Percentiles rank a stretch among this genome's conserved stretches.
phyloP scores from a whole-genome alignment of 306 rosid species.

The Citrullus amarus region DNA sequence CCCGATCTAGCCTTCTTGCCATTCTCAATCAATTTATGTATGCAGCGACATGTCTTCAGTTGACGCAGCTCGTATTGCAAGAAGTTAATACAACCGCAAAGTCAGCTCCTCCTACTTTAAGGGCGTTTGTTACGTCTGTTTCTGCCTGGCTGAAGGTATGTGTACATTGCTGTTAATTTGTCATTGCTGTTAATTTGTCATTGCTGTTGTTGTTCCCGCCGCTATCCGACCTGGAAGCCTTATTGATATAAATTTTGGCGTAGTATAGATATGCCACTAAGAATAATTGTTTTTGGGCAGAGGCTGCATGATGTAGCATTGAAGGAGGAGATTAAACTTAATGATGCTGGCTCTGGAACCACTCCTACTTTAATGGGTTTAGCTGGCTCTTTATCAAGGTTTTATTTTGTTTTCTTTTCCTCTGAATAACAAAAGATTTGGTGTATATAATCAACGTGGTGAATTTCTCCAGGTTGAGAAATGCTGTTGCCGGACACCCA shows the following conservation, averaged over 20 bases:
- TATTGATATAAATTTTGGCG: neutral
- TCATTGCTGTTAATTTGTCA: neutral
- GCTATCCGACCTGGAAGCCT: neutral
- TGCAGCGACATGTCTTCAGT: constrained; percentile 76
- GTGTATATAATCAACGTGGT: neutral
- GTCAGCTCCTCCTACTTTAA: constrained; percentile 55
- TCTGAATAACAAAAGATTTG: neutral
- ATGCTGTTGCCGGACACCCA: neutral
- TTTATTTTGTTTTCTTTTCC: neutral
- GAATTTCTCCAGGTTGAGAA: neutral
- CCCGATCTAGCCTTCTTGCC: constrained; percentile 51
- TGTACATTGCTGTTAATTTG: neutral
- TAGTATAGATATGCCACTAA: neutral
- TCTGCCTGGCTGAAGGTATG: constrained; percentile 70
- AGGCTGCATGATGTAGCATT: constrained; percentile 54
- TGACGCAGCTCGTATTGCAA: constrained; percentile 28
- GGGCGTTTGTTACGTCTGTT: constrained; percentile 57
- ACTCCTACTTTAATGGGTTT: constrained; percentile 74
- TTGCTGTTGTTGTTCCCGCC: neutral
- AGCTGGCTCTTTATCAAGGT: constrained; percentile 81
- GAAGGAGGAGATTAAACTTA: constrained; percentile 50
- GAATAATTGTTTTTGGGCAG: constrained; percentile 24
- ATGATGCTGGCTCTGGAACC: constrained; percentile 23
- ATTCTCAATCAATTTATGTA: constrained; percentile 51
- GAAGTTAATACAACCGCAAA: constrained; percentile 30